Evolutionary conservation across 148 eudicot genomes (phyloP), one percentile per base, ranked within the genome.

Genomic region (Cornus kousa): DNA sequence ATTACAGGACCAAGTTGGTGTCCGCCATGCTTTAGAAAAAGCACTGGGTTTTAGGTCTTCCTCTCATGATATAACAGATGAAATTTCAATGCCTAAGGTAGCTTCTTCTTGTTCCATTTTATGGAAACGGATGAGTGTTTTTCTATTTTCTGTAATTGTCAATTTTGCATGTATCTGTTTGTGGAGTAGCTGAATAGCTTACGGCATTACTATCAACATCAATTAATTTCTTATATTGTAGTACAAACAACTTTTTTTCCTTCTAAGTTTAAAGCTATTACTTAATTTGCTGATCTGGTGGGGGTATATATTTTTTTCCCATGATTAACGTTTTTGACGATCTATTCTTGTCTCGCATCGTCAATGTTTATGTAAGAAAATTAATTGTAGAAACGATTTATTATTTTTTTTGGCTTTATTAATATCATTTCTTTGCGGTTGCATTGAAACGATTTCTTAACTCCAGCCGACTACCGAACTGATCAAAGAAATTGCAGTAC

Each of bases 401-500:
- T 59, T 39, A 5, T 39, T 37, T 40, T 40, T 57, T 77, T 9
- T 35, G 37, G 17, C 46, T 59, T 57, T 3, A 17, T 33, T 20
- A 20, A 28, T 40, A 13, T 37, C 16, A 5, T 67, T 64, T 55
- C 64, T 71, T 72, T 28, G 35, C 22, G 53, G 74, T 40, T 60
- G 22, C 37, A 28, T 24, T 78, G 74, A 78, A 12, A 59, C 23
- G 71, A 69, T 75, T n/a, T 35, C 37, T 43, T 81, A n/a, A 62
- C 75, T 87, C 80, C 99, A 96, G 99, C 89, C 98, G 43, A 95
- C 97, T 12, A 91, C 98, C 77, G 90, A 93, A 84, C 85, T 96
- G 86, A 96, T 96, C 80, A 91, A 84, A 82, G 99, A 96, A 79
- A 96, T 96, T 69, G 86, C 99, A 9, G 91, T 94, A 19, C 80